Conservation (phyloP, 257 asterid species). For the Scutellaria minor region DNA sequence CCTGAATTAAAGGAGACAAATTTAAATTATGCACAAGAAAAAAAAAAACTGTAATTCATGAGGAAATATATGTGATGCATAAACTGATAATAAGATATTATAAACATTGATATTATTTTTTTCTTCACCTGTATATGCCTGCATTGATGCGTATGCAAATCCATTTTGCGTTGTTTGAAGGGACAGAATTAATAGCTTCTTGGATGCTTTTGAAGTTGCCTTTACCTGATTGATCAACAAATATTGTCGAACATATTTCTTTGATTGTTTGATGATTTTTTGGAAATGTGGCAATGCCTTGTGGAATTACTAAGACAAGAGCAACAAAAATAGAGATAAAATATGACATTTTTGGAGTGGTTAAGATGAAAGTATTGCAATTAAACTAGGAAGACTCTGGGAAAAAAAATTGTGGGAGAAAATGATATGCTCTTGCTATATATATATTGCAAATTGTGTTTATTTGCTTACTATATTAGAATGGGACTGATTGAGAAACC, state of each 20-base stretch:
- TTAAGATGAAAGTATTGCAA: too few species aligned
- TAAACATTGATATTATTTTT: neutral
- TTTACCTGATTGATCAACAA: slow-evolving; percentile 45
- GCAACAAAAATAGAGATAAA: slow-evolving; percentile 3
- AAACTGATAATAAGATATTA: neutral
- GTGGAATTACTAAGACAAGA: slow-evolving; percentile 14
- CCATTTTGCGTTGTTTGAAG: slow-evolving; percentile 43
- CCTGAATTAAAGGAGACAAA: slow-evolving; percentile 36
- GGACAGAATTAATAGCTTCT: slow-evolving; percentile 51
- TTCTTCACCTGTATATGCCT: slow-evolving; percentile 48
- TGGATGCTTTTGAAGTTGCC: slow-evolving; percentile 52
- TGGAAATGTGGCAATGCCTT: neutral
- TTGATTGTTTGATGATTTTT: neutral
- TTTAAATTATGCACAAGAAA: neutral
- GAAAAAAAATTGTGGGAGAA: too few species aligned
- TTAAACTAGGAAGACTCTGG: too few species aligned
- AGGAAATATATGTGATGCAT: neutral
- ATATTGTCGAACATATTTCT: slow-evolving; percentile 8
- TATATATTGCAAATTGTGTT: too few species aligned
- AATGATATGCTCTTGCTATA: too few species aligned
- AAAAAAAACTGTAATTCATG: too few species aligned
- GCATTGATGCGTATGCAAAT: slow-evolving; percentile 39
- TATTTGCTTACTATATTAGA: too few species aligned
- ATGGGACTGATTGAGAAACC: too few species aligned
- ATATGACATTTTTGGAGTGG: slow-evolving; percentile 17